Evolutionary conservation across 306 rosid genomes (phyloP).

Genomic region (Senna siamea): DNA sequence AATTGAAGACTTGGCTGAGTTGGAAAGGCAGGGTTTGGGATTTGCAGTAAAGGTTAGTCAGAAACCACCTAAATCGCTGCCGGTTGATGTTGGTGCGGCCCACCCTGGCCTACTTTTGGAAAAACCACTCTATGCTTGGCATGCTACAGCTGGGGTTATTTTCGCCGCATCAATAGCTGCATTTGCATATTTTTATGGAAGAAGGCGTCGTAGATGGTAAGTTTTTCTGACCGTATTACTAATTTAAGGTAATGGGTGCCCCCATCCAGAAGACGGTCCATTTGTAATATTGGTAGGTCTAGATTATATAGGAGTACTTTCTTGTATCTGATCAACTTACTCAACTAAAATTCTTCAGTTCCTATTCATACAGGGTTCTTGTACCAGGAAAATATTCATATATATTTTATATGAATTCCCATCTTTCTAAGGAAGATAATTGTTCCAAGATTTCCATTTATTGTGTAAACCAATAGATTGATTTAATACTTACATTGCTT

Average conservation of each 20-base stretch:
- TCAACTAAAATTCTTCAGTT: conserved; percentile 31
- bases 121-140: conserved; percentile 74
- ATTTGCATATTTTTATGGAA: conserved; percentile 82
- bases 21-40: conserved; percentile 83
- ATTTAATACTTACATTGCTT: not conserved
- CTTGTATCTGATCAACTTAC: conserved; percentile 36
- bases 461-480: not conserved
- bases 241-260: conserved; percentile 30
- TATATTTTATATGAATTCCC: not conserved
- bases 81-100: conserved; percentile 35
- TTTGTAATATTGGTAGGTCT: conserved; percentile 51
- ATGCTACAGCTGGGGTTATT: conserved; percentile 84
- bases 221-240: conserved; percentile 20
- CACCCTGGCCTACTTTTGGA: conserved; percentile 56
- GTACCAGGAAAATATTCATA: conserved; percentile 14
- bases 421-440: not conserved
- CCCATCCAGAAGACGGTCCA: conserved; percentile 14
- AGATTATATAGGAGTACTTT: conserved; percentile 36
- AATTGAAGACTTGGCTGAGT: conserved; percentile 69
- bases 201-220: conserved; percentile 90
- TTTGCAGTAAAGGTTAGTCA: conserved; percentile 67
- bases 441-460: not conserved
- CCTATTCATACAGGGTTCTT: conserved; percentile 36
- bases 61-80: conserved; percentile 47
- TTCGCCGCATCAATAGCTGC: conserved; percentile 89